Evolutionary conservation across 352 stramenopile species (phyloP), one percentile per base, ranked within the genome.

Genomic region (Globisporangium irregulare): DNA sequence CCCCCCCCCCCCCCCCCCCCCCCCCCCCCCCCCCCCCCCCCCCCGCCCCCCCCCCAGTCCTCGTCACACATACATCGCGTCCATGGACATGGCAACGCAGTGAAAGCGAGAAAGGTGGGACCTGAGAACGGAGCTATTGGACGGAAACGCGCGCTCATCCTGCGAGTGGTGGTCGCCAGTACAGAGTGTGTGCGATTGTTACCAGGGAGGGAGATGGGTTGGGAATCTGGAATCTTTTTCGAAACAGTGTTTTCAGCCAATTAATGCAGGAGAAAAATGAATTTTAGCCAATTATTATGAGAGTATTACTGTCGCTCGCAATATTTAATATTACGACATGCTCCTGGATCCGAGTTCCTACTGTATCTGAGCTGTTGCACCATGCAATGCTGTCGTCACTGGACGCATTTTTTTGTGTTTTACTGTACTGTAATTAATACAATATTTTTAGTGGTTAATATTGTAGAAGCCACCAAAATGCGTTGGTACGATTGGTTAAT

Each of bases 401-500:
- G 48, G 20, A 15, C 10, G 50, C 51, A 34, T 20, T 10, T 32
- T 58, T 57, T 22, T 58, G 51, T 9, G 51, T 12, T 22, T 15
- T 8, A 58, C 22, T 34, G 51, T 58, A 58, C 12, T 32, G 5
- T 58, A 0, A 14, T 58, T 58, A n/a, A 12, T 58, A 4, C 3
- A 25, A 43, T 32, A 15, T 15, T 54, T 14, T 38, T 7, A 46
- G 57, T 64, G 59, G 59, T 36, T 64, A 36, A 53, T 63, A 63
- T 34, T 53, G 24, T 6, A 24, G n/a, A 63, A 41, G 6, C 25
- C 58, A 54, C 10, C 46, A 63, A 24, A 27, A 41, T 43, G 0
- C 10, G 36, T 43, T 3, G 4, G 0, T 18, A 18, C 10, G 7
- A 57, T 65, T 65, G 59, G 59, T 36, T 57, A 36, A 54, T 63